These are phyloP conservation scores for Chytridiales sp. DNA, from an alignment of 371 early-diverging fungal genomes.

Conservation along the genomic window DNA sequence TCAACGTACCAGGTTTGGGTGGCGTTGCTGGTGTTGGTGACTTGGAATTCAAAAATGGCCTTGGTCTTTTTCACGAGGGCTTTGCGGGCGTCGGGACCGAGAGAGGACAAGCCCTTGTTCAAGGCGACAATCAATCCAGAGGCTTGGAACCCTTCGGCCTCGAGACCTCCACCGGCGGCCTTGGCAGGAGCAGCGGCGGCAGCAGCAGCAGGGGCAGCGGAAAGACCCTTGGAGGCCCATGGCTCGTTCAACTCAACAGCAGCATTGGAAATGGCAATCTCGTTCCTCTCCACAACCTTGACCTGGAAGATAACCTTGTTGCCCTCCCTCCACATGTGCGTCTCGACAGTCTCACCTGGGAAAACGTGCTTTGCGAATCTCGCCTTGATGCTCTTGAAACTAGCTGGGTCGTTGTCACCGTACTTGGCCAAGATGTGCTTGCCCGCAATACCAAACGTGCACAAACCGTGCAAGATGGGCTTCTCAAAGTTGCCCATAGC, in stretches of 20 bases:
- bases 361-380: slow-evolving; percentile 46
- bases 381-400: slow-evolving; percentile 80
- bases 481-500: slow-evolving; percentile 91
- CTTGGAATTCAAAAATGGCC: slow-evolving; percentile 43
- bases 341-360: slow-evolving; percentile 96
- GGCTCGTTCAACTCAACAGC: slow-evolving; percentile 68
- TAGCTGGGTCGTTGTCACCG: slow-evolving; percentile 66
- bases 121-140: slow-evolving; percentile 36
- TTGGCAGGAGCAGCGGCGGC: slow-evolving; percentile 18
- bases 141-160: slow-evolving; percentile 38
- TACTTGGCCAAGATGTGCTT: slow-evolving; percentile 81
- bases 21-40: slow-evolving; percentile 27
- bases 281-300: slow-evolving; percentile 88
- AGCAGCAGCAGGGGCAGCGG: slow-evolving; percentile 21
- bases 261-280: slow-evolving; percentile 79
- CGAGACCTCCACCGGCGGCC: slow-evolving; percentile 19
- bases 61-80: slow-evolving; percentile 34
- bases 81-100: slow-evolving; percentile 21
- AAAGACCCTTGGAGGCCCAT: slow-evolving; percentile 17
- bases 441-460: slow-evolving; percentile 86
- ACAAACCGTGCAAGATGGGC: slow-evolving; percentile 95
- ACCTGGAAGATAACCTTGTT: slow-evolving; percentile 87
- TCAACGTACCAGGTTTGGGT: slow-evolving; percentile 39
- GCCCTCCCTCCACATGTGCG: slow-evolving; percentile 92
- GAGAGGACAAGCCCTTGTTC: slow-evolving; percentile 22